phyloP scores from a whole-genome alignment of 1,139 yeast genomes.

The Zygosaccharomyces sapae region DNA sequence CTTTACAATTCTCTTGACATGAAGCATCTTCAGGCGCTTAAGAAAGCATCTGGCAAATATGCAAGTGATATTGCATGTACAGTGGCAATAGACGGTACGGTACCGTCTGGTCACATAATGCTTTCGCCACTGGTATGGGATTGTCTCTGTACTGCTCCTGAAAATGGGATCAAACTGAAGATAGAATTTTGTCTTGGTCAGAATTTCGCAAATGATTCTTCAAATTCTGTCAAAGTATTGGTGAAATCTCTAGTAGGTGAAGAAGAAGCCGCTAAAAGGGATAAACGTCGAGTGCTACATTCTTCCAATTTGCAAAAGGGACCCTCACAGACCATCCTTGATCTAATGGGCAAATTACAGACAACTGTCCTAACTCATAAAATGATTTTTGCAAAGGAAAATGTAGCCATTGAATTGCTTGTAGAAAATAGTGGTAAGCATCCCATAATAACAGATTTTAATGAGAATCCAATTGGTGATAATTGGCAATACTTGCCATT shows the following conservation, averaged over 20 bases:
- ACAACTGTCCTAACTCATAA: slow-evolving; percentile 19
- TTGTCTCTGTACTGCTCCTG: slow-evolving; percentile 46
- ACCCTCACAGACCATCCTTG: slow-evolving; percentile 4
- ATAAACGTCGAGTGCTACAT: background rate
- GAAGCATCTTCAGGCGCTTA: slow-evolving; percentile 13
- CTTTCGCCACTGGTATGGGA: slow-evolving; percentile 54
- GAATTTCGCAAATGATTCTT: background rate
- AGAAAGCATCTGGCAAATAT: slow-evolving; percentile 12
- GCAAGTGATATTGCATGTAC: slow-evolving; percentile 8
- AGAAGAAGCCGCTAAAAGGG: slow-evolving; percentile 5
- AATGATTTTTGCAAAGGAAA: slow-evolving; percentile 11
- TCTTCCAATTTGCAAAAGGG: background rate
- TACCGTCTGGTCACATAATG: slow-evolving; percentile 49
- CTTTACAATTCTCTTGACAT: slow-evolving; percentile 49
- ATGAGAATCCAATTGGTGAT: background rate
- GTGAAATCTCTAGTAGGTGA: slow-evolving; percentile 8
- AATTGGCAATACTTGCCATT: slow-evolving; percentile 9
- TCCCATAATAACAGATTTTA: slow-evolving; percentile 10
- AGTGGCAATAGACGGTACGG: slow-evolving; percentile 26
- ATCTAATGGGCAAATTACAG: slow-evolving; percentile 3
- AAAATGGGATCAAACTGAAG: slow-evolving; percentile 23
- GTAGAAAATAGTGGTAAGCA: slow-evolving; percentile 14
- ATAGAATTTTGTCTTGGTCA: slow-evolving; percentile 16
- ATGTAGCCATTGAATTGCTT: slow-evolving; percentile 16
- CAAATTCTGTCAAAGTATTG: slow-evolving; percentile 1